Conservation (phyloP, 352 stramenopile genomes). For the Phytophthora lateralis region DNA sequence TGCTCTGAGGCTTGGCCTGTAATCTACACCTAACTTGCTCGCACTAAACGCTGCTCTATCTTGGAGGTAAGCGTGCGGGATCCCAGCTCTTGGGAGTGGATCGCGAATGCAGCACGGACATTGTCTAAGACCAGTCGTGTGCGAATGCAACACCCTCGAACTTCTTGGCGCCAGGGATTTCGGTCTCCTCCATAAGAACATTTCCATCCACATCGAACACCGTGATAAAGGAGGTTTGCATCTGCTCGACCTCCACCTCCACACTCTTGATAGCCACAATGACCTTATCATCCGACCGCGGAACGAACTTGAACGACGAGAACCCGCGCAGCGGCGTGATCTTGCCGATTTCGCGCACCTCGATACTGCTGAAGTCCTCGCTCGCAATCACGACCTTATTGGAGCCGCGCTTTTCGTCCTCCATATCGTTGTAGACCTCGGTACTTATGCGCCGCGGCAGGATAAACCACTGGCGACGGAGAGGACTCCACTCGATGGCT, state of each 20-base stretch:
- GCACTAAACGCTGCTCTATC: conserved; percentile 28
- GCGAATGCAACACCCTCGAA: conserved; percentile 94
- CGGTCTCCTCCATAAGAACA: conserved; percentile 90
- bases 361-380: conserved; percentile 89
- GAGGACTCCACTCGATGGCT: conserved; percentile 95
- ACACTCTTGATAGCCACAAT: conserved; percentile 95
- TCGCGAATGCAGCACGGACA: conserved; percentile 17
- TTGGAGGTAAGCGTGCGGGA: conserved; percentile 17
- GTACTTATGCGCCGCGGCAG: conserved; percentile 95
- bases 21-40: conserved; percentile 32
- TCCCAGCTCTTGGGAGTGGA: conserved; percentile 17
- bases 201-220: conserved; percentile 93
- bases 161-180: conserved; percentile 91
- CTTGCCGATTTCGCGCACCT: conserved; percentile 82
- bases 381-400: conserved; percentile 92
- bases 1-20: conserved; percentile 9
- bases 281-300: conserved; percentile 86
- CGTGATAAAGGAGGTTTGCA: conserved; percentile 93
- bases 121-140: conserved; percentile 68
- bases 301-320: conserved; percentile 95
- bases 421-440: conserved; percentile 95
- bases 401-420: conserved; percentile 93
- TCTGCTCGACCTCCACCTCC: conserved; percentile 89
- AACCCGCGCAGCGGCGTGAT: conserved; percentile 91
- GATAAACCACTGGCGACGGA: conserved; percentile 97